Evolutionary conservation across 1,284 basidiomycete species (phyloP), one percentile per base, ranked within the genome.

Genomic region (Flammula alnicola): DNA sequence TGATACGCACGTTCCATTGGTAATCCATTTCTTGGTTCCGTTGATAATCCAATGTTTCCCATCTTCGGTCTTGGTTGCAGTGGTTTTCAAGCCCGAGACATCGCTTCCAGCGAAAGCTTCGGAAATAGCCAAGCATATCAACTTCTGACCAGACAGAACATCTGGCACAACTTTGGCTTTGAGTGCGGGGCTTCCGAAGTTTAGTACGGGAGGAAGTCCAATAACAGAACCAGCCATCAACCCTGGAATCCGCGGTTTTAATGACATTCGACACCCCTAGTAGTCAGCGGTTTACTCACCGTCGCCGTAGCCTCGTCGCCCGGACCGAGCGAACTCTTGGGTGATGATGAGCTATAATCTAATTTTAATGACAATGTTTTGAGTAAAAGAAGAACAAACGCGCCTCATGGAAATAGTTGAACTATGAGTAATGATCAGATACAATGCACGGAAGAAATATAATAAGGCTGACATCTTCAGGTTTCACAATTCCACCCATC

Each of bases 41-140:
- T 95, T 93, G 59, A 96, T 85, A 50, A 92, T 87, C 88, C 90
- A 93, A 61, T 84, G 72, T 60, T 86, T 90, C 30, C 93, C 93
- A 63, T 97, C 94, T 56, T 89, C 85, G 32, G 82, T 89, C 72
- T 95, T 92, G 43, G 75, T 81, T 8, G 95, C 95, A 1, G 85
- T 89, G 4, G 92, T 95, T 64, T 86, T 80, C 39, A 95, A 71
- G 30, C 90, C 90, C 59, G 87, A 80, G 11, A 98, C 93, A 63
- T 97, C 94, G 50, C 88, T 92, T n/a, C 95, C 95, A 3, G 95
- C 95, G 62, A 93, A 94, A 1, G 95, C 94, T 67, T 90, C 87
- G 49, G 84, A 85, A 50, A 98, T 90, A 32, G 95, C 95, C 40
- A 98, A 78, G 55, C 84, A 87, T 35, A 88, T 88, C 58, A 80